Evolutionary conservation across 768 basidiomycete species (phyloP).

Genomic region (Tulasnella sp.): DNA sequence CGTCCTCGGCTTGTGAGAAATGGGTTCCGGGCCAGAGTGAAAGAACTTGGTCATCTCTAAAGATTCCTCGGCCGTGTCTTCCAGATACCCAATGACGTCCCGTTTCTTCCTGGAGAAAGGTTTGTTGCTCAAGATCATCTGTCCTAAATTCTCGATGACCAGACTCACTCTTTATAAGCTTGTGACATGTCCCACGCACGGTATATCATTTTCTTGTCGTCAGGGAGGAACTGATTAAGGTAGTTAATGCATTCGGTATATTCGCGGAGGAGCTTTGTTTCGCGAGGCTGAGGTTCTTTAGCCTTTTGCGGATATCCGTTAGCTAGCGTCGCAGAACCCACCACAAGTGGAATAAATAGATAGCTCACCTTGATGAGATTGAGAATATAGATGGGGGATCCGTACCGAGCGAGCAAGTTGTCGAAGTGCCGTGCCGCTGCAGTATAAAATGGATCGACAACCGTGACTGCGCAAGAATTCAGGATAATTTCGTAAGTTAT

Average conservation of each 20-base stretch:
- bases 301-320: slow-evolving; percentile 17
- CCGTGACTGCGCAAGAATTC: slow-evolving; percentile 48
- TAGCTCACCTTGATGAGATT: slow-evolving; percentile 88
- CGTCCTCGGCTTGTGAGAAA: slow-evolving; percentile 47
- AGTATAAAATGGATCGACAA: slow-evolving; percentile 90
- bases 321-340: background rate
- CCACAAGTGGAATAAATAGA: background rate
- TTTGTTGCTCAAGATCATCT: too few relatives aligned
- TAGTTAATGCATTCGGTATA: slow-evolving; percentile 88
- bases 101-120: slow-evolving; percentile 64
- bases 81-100: slow-evolving; percentile 89
- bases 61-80: slow-evolving; percentile 89
- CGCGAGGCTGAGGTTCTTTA: slow-evolving; percentile 48
- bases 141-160: background rate
- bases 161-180: slow-evolving; percentile 80
- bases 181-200: slow-evolving; percentile 94
- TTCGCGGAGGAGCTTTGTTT: slow-evolving; percentile 81
- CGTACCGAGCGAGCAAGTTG: slow-evolving; percentile 80
- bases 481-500: background rate
- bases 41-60: slow-evolving; percentile 90
- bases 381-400: slow-evolving; percentile 77
- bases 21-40: slow-evolving; percentile 84
- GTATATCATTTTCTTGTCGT: slow-evolving; percentile 77
- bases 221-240: slow-evolving; percentile 89
- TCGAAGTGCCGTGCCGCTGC: slow-evolving; percentile 92